phyloP scores from a whole-genome alignment of 169 alveolate species.

The Babesia ovata region DNA sequence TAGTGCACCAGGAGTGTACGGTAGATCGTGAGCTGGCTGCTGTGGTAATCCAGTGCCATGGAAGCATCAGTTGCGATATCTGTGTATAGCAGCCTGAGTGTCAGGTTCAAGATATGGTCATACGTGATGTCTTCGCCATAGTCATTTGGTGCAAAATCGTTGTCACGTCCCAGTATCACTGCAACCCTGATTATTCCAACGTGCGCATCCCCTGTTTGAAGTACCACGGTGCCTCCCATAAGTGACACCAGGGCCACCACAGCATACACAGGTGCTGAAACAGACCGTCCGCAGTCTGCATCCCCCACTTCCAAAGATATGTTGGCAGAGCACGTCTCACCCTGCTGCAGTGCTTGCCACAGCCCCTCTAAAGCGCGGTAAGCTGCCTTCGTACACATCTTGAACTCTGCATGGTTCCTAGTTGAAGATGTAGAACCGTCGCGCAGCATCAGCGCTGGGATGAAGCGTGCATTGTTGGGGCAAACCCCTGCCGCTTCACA shows the following conservation, averaged over 20 bases:
- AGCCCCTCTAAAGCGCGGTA: slow-evolving; percentile 2
- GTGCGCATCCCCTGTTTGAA: background rate
- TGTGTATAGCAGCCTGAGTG: slow-evolving; percentile 20
- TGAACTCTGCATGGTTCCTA: background rate
- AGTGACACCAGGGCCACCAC: slow-evolving; percentile 18
- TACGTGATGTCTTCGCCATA: background rate
- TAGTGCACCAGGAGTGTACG: slow-evolving; percentile 44
- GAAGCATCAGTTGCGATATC: slow-evolving; percentile 33
- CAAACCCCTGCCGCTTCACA: slow-evolving; percentile 17
- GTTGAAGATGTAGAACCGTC: background rate
- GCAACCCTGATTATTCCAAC: background rate
- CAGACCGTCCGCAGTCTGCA: background rate
- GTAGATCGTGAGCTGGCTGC: slow-evolving; percentile 3
- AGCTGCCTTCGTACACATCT: background rate
- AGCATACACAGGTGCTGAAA: background rate
- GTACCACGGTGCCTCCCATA: background rate
- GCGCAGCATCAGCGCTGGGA: background rate
- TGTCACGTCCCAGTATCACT: background rate
- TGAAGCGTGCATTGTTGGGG: background rate
- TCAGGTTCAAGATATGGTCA: background rate
- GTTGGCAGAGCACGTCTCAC: slow-evolving; percentile 13
- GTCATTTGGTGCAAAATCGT: background rate
- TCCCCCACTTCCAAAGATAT: background rate
- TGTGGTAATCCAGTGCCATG: slow-evolving; percentile 49
- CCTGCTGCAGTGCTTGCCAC: slow-evolving; percentile 7